Percentiles rank a stretch among this genome's conserved stretches.
Conservation (phyloP, 768 basidiomycete species). For the Mycena rosella region DNA sequence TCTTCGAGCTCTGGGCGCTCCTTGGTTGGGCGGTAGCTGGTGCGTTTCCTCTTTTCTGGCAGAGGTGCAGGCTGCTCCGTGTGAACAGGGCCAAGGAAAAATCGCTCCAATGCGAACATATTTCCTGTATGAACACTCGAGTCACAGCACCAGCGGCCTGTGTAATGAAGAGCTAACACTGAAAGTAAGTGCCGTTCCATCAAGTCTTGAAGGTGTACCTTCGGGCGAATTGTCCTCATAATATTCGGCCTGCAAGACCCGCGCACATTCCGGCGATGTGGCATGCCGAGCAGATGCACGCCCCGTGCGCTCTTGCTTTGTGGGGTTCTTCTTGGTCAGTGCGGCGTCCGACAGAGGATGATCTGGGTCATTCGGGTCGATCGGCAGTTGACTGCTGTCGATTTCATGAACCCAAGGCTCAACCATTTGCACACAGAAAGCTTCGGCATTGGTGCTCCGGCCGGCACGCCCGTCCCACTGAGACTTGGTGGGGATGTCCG, state of each 20-base stretch:
- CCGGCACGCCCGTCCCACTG: too few species aligned
- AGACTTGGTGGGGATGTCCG: too few species aligned
- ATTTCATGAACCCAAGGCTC: conserved; percentile 20
- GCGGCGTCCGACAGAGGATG: neutral
- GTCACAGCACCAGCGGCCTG: conserved; percentile 17
- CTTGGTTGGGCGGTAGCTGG: conserved; percentile 22
- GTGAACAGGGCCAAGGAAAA: conserved; percentile 6
- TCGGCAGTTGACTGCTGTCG: neutral
- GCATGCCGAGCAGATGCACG: neutral
- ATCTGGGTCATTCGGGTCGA: neutral
- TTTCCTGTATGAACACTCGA: neutral
- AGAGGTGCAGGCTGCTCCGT: too few species aligned
- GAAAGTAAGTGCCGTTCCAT: too few species aligned
- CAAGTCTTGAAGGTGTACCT: neutral
- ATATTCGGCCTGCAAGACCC: neutral
- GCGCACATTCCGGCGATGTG: neutral
- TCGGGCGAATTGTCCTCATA: conserved; percentile 11
- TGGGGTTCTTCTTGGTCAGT: conserved; percentile 6
- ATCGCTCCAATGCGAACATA: neutral
- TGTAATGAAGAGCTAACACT: neutral
- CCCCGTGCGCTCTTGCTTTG: conserved; percentile 12
- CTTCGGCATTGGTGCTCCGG: neutral
- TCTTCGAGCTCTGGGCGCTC: conserved; percentile 32
- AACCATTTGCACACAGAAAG: conserved; percentile 10
- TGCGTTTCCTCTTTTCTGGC: neutral